Evolutionary conservation across 2,329 filamentous ascomycete species (phyloP), one percentile per base, ranked within the genome.

Genomic region (Hypoxylon sp.): DNA sequence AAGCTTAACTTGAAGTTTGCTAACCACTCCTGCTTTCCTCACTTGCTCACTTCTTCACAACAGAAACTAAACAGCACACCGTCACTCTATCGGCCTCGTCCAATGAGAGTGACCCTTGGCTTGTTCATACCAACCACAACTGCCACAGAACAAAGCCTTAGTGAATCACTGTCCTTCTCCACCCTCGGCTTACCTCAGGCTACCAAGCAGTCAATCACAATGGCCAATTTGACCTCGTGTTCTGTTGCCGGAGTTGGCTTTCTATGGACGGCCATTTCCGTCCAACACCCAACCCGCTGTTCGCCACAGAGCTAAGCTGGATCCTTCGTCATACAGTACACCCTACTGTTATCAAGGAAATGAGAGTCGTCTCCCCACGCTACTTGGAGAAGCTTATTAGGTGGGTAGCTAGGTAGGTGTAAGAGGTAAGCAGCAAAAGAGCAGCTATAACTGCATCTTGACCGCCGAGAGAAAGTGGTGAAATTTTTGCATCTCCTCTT

Each of bases 201-300:
- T 42, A 20, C 61, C 35, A 51, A 30, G 6, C 33, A 57, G 37
- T 37, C 51, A 70, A 63, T 65, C 58, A 70, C 49, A 68, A 70
- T 68, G 68, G 61, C 64, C 31, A 48, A 57, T 56, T 60, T 40
- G 58, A 13, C 40, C 68, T n/a, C 68, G 57, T 68, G 68, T 58
- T 64, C 50, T 60, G 14, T 63, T 70, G 54, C 68, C 68, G 61
- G 20, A 53, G 60, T 64, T 62, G 46, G 61, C 25, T 17, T 56
- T 42, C 44, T 17, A 42, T 63, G 54, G 64, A 55, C 64, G 37
- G 33, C 37, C 40, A 27, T 53, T 30, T 44, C 27, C 46, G 33
- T 46, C 44, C 25, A 61, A 2, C 49, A 25, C 7, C 25, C 51
- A 46, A 55, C 54, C 30, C 33, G 33, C 46, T 64, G 17, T 65